phyloP scores from a whole-genome alignment of 2,329 filamentous ascomycete genomes.

The Botrytis pseudocinerea region DNA sequence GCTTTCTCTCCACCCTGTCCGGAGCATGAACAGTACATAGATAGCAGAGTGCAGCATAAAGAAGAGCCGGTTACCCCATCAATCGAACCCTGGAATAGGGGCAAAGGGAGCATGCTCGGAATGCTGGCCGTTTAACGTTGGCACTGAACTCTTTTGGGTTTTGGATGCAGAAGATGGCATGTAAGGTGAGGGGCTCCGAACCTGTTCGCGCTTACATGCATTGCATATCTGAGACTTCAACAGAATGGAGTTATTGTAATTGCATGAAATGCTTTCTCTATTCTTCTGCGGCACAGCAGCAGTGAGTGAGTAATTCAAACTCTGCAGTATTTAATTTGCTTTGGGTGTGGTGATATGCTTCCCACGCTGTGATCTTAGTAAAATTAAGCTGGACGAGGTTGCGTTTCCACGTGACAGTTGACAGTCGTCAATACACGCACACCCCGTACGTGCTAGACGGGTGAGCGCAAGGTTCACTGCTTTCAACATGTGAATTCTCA shows the following conservation, averaged over 20 bases:
- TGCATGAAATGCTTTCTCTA: not conserved
- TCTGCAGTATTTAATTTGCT: not conserved
- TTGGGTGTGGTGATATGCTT: not conserved
- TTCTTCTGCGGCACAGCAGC: not conserved
- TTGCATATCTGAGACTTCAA: conserved; percentile 12
- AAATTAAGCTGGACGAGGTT: no score
- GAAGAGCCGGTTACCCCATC: not conserved
- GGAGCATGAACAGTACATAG: not conserved
- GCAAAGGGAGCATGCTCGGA: not conserved
- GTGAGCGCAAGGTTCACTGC: not conserved
- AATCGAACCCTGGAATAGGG: conserved; percentile 11
- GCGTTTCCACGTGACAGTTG: fast-evolving
- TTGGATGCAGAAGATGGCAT: conserved; percentile 6
- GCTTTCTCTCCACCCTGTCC: not conserved
- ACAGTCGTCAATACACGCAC: not conserved
- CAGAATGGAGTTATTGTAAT: not conserved
- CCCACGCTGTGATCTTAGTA: not conserved
- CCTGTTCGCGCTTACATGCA: conserved; percentile 1
- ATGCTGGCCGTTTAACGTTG: not conserved
- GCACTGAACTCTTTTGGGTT: conserved; percentile 10
- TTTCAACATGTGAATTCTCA: conserved; percentile 14
- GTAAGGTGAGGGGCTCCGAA: conserved; percentile 8
- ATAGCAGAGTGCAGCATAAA: not conserved
- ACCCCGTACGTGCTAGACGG: not conserved
- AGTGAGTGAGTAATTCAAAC: not conserved